Conservation (phyloP, 2,329 filamentous ascomycete genomes). For the Juglanconis sp. region DNA sequence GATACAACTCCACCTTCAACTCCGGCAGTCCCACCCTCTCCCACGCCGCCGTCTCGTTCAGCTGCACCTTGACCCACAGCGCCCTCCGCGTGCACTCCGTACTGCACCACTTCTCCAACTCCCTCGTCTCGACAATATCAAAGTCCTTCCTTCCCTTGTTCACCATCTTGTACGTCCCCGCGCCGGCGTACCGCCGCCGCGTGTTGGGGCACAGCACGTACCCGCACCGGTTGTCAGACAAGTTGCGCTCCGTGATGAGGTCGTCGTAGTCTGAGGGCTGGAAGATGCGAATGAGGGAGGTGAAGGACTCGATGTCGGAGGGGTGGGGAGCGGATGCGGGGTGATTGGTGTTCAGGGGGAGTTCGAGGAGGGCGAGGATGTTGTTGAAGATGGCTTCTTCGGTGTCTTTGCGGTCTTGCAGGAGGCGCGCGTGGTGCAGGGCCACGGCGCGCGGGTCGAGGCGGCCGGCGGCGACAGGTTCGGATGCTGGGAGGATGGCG, state of each 20-base stretch:
- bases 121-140: constrained; percentile 66
- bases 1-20: constrained; percentile 54
- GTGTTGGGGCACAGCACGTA: constrained; percentile 73
- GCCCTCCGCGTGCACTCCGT: constrained; percentile 74
- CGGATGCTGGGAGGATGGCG: constrained; percentile 21
- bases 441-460: constrained; percentile 56
- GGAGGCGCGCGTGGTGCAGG: constrained; percentile 74
- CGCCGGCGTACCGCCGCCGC: constrained; percentile 53
- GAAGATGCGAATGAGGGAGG: constrained; percentile 66
- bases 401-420: constrained; percentile 78
- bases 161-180: constrained; percentile 67
- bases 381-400: constrained; percentile 70
- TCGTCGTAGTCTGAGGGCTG: constrained; percentile 88
- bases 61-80: constrained; percentile 83
- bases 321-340: constrained; percentile 48
- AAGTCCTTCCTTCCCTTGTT: constrained; percentile 50
- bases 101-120: constrained; percentile 85
- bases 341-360: constrained; percentile 39
- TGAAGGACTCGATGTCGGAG: constrained; percentile 64
- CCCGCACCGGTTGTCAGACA: constrained; percentile 85
- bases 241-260: constrained; percentile 82
- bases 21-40: constrained; percentile 62
- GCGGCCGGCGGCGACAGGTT: constrained; percentile 36
- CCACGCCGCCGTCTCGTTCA: constrained; percentile 83
- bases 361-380: constrained; percentile 68